Evolutionary conservation across 2,329 filamentous ascomycete genomes (phyloP).

Genomic region (Macroventuria anomochaeta): DNA sequence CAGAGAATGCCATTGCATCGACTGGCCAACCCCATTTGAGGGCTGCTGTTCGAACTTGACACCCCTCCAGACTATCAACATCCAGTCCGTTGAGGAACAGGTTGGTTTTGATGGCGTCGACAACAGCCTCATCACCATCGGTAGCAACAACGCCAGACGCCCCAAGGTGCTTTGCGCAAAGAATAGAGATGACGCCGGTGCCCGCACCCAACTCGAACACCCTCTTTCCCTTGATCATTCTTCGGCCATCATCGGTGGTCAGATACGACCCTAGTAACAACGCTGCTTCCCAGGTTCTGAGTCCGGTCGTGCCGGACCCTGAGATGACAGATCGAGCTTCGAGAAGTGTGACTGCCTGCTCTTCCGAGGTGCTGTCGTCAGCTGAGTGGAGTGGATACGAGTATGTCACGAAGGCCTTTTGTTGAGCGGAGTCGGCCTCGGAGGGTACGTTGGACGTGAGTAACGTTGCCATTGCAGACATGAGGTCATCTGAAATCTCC

Average conservation of each 20-base stretch:
- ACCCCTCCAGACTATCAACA: slow-evolving; percentile 42
- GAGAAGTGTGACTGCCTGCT: slow-evolving; percentile 64
- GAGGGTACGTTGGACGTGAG: slow-evolving; percentile 69
- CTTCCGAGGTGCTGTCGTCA: slow-evolving; percentile 26
- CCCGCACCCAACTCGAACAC: slow-evolving; percentile 78
- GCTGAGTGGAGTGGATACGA: slow-evolving; percentile 40
- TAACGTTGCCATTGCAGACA: slow-evolving; percentile 70
- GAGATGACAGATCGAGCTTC: slow-evolving; percentile 74
- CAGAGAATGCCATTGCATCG: slow-evolving; percentile 64
- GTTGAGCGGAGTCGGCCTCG: slow-evolving; percentile 70
- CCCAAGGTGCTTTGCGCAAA: slow-evolving; percentile 72
- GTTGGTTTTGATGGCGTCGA: slow-evolving; percentile 71
- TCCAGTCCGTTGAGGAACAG: slow-evolving; percentile 72
- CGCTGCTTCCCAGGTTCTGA: slow-evolving; percentile 82
- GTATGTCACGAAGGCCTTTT: slow-evolving; percentile 79
- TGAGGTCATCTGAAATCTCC: slow-evolving; percentile 84
- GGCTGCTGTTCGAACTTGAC: slow-evolving; percentile 58
- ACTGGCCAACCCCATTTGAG: slow-evolving; percentile 70
- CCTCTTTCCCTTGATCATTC: slow-evolving; percentile 60
- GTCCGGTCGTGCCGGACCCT: slow-evolving; percentile 74
- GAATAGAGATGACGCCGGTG: slow-evolving; percentile 76
- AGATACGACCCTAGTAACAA: slow-evolving; percentile 76
- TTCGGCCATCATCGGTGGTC: slow-evolving; percentile 52
- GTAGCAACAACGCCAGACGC: slow-evolving; percentile 69
- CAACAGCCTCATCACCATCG: slow-evolving; percentile 76